These are phyloP conservation scores for Fraxinus excelsior DNA, from an alignment of 257 asterid genomes.

Conservation along the genomic window DNA sequence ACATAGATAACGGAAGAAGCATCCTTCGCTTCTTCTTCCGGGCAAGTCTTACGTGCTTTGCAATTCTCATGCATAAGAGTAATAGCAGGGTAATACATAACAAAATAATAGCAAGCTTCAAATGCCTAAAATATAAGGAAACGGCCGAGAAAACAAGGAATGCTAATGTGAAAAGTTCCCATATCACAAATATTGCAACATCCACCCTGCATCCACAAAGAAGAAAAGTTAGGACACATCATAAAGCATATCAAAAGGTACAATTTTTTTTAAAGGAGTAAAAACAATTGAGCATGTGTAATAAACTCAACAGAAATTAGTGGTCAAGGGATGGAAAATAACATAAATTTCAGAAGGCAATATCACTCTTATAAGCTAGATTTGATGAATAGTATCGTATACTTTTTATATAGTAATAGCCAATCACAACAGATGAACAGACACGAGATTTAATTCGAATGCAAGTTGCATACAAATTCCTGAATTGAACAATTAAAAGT, in stretches of 20 bases:
- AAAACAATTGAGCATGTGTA: not conserved
- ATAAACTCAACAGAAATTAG: not conserved
- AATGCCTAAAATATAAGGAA: conserved; percentile 76
- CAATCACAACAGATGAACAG: not conserved
- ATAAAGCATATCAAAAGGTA: not conserved
- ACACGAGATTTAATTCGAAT: not conserved
- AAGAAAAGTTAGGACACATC: not conserved
- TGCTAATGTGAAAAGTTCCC: conserved; percentile 84
- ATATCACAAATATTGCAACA: conserved; percentile 73
- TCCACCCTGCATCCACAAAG: conserved; percentile 65
- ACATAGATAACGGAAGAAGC: conserved; percentile 97
- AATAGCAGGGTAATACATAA: conserved; percentile 51
- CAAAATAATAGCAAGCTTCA: conserved; percentile 62
- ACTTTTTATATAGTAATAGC: not conserved
- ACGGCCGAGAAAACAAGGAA: conserved; percentile 76
- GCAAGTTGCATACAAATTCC: not conserved
- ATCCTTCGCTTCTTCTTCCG: conserved; percentile 86
- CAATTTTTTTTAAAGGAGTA: not conserved
- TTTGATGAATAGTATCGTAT: not conserved
- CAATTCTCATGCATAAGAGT: conserved; percentile 69
- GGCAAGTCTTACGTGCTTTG: conserved; percentile 73
- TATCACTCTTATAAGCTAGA: not conserved
- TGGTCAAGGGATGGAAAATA: not conserved
- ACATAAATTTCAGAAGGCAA: not conserved
- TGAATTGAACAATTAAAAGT: not conserved